Evolutionary conservation across 495 filamentous ascomycete genomes (phyloP).

Genomic region (Xylaria palmicola): DNA sequence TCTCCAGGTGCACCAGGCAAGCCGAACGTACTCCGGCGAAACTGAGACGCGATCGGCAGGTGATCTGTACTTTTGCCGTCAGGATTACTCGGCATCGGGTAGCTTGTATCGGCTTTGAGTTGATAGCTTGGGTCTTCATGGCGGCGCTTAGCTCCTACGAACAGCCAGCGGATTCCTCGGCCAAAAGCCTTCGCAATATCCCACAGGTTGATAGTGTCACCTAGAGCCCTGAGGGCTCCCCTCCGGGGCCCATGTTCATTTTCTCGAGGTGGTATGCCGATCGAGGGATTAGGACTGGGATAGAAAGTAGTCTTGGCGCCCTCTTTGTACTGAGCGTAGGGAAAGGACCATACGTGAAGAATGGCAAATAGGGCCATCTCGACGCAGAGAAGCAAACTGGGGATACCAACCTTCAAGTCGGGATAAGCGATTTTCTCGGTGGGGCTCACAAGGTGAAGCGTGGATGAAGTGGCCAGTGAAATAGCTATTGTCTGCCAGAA

Average conservation of each 20-base stretch:
- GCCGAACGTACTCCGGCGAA: constrained; percentile 41
- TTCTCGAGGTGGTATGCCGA: constrained; percentile 37
- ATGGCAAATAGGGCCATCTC: constrained; percentile 85
- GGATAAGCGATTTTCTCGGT: constrained; percentile 61
- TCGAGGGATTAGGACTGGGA: constrained; percentile 29
- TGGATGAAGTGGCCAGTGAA: constrained; percentile 61
- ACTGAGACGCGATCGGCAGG: constrained; percentile 44
- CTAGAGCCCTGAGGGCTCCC: constrained; percentile 63
- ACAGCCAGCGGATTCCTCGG: constrained; percentile 76
- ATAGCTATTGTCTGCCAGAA: constrained; percentile 86
- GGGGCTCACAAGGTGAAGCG: constrained; percentile 58
- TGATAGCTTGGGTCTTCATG: constrained; percentile 46
- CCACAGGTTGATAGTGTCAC: constrained; percentile 78
- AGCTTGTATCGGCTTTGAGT: constrained; percentile 35
- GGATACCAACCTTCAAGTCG: constrained; percentile 80
- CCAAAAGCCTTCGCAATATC: constrained; percentile 78
- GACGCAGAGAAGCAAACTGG: constrained; percentile 73
- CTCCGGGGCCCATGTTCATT: constrained; percentile 54
- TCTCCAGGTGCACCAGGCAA: constrained; percentile 16
- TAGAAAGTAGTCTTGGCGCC: constrained; percentile 38
- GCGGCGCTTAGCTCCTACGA: constrained; percentile 63
- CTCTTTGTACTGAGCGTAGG: constrained; percentile 65
- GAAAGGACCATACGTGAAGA: constrained; percentile 81
- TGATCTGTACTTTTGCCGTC: constrained; percentile 34
- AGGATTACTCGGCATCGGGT: constrained; percentile 22